Percentiles rank a stretch among this genome's conserved stretches.
These are phyloP conservation scores for Nyctanthes arbortristis DNA, from an alignment of 257 asterid genomes.

Conservation along the genomic window DNA sequence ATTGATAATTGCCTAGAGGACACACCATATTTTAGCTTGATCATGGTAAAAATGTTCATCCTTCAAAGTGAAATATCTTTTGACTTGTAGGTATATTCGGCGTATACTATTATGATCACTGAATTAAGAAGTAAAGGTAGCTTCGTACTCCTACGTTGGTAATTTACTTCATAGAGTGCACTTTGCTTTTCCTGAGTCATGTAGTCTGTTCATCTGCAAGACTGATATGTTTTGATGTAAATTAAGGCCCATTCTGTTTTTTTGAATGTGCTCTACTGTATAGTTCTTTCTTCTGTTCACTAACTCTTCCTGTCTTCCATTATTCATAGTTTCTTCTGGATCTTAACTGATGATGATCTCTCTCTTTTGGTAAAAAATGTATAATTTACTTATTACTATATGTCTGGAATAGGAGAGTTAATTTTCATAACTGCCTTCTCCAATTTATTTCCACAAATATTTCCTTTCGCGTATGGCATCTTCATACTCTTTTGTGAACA, in stretches of 20 bases:
- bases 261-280: not conserved
- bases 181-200: conserved; percentile 19
- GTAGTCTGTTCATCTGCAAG: conserved; percentile 9
- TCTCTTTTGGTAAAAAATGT: conserved; percentile 1
- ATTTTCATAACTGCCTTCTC: not conserved
- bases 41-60: conserved; percentile 49
- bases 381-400: not conserved
- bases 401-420: not conserved
- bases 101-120: conserved; percentile 88
- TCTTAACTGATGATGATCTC: conserved; percentile 1
- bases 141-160: conserved; percentile 52
- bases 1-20: conserved; percentile 21
- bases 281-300: not conserved
- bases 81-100: conserved; percentile 91
- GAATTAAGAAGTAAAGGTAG: conserved; percentile 94
- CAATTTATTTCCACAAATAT: not conserved
- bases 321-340: not conserved
- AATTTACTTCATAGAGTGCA: conserved; percentile 28
- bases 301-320: not conserved
- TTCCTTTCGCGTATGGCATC: not conserved
- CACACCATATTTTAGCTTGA: conserved; percentile 41
- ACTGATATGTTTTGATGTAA: not conserved
- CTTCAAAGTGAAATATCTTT: conserved; percentile 78
- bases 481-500: not conserved
- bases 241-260: conserved; percentile 17